phyloP scores from a whole-genome alignment of 345 rosid genomes.

The Mangifera indica region DNA sequence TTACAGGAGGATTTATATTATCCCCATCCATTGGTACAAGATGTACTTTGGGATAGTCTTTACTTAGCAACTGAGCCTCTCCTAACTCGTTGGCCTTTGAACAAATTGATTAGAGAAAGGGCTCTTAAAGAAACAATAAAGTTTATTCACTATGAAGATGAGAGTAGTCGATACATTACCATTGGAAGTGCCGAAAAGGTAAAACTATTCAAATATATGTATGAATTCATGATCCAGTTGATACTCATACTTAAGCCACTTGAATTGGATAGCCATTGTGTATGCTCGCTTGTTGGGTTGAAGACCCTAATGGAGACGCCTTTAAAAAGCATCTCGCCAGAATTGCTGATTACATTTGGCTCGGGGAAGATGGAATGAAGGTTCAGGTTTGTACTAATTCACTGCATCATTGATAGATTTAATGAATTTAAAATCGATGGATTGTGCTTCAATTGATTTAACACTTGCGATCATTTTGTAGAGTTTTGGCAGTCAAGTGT shows the following conservation, averaged over 20 bases:
- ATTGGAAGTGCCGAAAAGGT: constrained; percentile 39
- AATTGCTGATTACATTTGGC: constrained; percentile 74
- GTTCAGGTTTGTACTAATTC: constrained; percentile 48
- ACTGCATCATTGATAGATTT: background rate
- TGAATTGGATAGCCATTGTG: constrained; percentile 30
- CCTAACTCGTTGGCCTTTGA: constrained; percentile 39
- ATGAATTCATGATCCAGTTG: too few species aligned
- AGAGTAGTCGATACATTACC: constrained; percentile 38
- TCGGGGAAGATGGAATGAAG: constrained; percentile 96
- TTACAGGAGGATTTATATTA: too few species aligned
- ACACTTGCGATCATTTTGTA: constrained; percentile 17
- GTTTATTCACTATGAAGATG: constrained; percentile 26
- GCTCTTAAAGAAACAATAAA: constrained; percentile 29
- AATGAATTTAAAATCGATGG: too few species aligned
- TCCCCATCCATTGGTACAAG: too few species aligned
- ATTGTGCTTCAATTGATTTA: background rate
- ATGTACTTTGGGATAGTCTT: constrained; percentile 32
- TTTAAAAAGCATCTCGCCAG: constrained; percentile 80
- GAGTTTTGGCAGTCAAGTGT: constrained; percentile 80
- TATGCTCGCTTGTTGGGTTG: constrained; percentile 49
- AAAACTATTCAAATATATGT: too few species aligned
- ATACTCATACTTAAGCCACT: constrained; percentile 9
- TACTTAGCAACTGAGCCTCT: constrained; percentile 28
- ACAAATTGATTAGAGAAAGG: constrained; percentile 27
- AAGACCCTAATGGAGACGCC: constrained; percentile 42